Percentiles rank a stretch among this genome's conserved stretches.
Evolutionary conservation across 345 rosid species (phyloP).

Genomic region (Erucastrum elatum): DNA sequence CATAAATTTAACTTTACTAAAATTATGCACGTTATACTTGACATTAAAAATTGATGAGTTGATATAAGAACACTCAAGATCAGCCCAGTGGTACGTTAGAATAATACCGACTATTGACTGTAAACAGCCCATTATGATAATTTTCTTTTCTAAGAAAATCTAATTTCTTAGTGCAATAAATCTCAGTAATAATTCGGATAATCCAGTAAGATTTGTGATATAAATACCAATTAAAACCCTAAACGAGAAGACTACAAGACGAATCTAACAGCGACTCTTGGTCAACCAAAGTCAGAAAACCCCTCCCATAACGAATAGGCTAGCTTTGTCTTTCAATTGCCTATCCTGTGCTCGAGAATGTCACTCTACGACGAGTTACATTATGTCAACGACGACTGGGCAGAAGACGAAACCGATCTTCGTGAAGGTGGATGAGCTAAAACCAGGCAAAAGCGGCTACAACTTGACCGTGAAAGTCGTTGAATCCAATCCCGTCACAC

Average conservation of each 20-base stretch:
- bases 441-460: slow-evolving; percentile 61
- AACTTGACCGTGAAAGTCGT: slow-evolving; percentile 56
- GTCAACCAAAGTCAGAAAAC: background rate
- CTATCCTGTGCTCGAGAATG: too few relatives aligned
- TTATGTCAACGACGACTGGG: slow-evolving; percentile 7
- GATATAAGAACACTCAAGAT: background rate
- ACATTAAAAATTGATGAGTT: background rate
- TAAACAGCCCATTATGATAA: background rate
- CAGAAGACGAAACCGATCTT: slow-evolving; percentile 56
- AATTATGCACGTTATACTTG: background rate
- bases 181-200: background rate
- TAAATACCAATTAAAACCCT: background rate
- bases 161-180: background rate
- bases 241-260: background rate
- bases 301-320: too few relatives aligned
- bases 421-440: slow-evolving; percentile 56
- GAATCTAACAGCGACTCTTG: background rate
- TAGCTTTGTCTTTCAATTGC: too few relatives aligned
- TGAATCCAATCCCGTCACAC: slow-evolving; percentile 44
- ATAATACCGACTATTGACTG: background rate
- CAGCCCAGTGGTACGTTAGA: background rate
- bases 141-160: background rate
- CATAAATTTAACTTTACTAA: background rate
- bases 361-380: background rate
- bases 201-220: background rate